Evolutionary conservation across 2,329 filamentous ascomycete species (phyloP), one percentile per base, ranked within the genome.

Genomic region (Metarhizium guizhouense): DNA sequence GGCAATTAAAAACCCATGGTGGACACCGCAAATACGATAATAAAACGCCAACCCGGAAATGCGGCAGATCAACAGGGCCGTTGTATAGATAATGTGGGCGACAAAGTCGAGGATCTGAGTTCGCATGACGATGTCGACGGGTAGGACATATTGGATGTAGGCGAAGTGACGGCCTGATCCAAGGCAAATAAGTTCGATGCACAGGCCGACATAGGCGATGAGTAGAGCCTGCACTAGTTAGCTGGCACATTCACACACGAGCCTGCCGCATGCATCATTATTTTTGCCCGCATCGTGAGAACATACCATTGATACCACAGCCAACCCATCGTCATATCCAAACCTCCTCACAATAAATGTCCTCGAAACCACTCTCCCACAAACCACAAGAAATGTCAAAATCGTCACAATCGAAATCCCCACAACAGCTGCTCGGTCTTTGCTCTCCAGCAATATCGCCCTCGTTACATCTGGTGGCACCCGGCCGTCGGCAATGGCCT

Each of bases 1-100:
- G 4, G 67, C 60, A 3, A 69, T 54, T 4, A 63, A 63, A 6
- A 77, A 69, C 32, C 65, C 60, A 47, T 64, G 53, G 61, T 75
- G 67, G 25, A 72, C 62, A 5, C 65, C 67, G 58, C 73, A 74
- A 3, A 81, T 66, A 3, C 77, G 74, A 52, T 71, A 68, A 62
- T 80, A 81, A 55, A 81, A 78, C 0, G 77, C 76, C 4, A 81
- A 66, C 57, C 78, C 78, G 0, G 78, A 80, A 1, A 79, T 62
- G 13, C 78, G 75, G 56, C 78, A 79, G 11, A 77, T 61, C 30
- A 79, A 68, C 2, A 81, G 68, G 2, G 78, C 71, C 0, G 73
- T 73, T 1, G 76, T 78, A 61, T 81, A 81, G 56, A 81, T 62
- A 25, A 81, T 71, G 62, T 81, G 78, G 16, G 77, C 76, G 40